Percentiles rank a stretch among this genome's conserved stretches.
Conservation (phyloP, 306 rosid genomes). For the Elaeagnus macrophylla region DNA sequence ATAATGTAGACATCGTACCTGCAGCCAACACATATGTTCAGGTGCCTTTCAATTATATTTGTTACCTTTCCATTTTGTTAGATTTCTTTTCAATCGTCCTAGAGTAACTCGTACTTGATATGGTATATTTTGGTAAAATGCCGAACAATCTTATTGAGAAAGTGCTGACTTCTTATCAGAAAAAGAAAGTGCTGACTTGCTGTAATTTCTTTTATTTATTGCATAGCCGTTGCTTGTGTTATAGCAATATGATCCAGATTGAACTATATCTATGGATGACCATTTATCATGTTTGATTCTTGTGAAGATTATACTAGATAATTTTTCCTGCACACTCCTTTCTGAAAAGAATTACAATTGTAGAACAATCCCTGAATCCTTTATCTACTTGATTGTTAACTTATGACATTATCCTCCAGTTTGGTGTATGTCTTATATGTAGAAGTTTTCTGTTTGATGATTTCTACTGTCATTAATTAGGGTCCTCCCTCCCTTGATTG, state of each 20-base stretch:
- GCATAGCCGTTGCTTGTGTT: neutral
- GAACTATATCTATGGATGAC: neutral
- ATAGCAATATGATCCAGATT: neutral
- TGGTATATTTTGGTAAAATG: neutral
- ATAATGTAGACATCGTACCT: constrained; percentile 54
- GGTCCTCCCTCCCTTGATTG: neutral
- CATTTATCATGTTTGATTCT: neutral
- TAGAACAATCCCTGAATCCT: neutral
- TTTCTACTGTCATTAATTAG: constrained; percentile 3
- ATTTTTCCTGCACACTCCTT: neutral
- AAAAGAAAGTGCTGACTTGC: neutral
- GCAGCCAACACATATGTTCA: constrained; percentile 81
- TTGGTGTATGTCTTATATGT: neutral
- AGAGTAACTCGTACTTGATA: neutral
- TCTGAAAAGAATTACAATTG: no score
- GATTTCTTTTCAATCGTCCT: neutral
- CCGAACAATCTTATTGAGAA: constrained; percentile 1
- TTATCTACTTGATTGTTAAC: neutral
- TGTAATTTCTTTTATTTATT: neutral
- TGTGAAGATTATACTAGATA: neutral
- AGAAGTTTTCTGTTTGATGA: neutral
- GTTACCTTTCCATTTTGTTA: neutral
- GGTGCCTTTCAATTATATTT: constrained; percentile 29
- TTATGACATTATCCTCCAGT: neutral
- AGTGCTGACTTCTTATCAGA: neutral